These are phyloP conservation scores for Neofusicoccum umdonicola DNA, from an alignment of 2,329 filamentous ascomycete genomes.

Conservation along the genomic window DNA sequence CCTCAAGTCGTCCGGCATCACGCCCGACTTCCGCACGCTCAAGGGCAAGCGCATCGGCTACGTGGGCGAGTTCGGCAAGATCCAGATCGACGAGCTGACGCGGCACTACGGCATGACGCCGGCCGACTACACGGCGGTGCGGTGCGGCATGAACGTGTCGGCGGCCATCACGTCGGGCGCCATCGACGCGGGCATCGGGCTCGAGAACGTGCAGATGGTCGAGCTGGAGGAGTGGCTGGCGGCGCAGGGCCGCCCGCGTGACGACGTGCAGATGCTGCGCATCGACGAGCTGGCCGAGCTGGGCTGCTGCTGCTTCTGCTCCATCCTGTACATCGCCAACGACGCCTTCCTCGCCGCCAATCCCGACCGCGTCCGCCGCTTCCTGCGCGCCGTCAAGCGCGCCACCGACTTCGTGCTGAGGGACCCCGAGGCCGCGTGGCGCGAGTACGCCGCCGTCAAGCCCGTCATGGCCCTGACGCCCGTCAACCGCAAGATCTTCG, in stretches of 20 bases:
- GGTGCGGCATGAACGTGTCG: constrained; percentile 79
- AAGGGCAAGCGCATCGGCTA: constrained; percentile 77
- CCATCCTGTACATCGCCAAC: constrained; percentile 77
- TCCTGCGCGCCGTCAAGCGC: constrained; percentile 70
- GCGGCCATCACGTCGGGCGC: constrained; percentile 70
- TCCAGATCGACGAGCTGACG: constrained; percentile 79
- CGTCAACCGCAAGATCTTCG: constrained; percentile 76
- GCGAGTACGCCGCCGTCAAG: constrained; percentile 70
- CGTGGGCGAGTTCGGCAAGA: constrained; percentile 78
- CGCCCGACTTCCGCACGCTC: constrained; percentile 69
- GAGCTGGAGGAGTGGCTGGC: constrained; percentile 75
- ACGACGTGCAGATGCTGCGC: constrained; percentile 75
- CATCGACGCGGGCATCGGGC: constrained; percentile 73
- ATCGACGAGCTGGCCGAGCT: constrained; percentile 78
- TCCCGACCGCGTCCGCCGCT: constrained; percentile 63
- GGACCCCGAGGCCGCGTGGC: constrained; percentile 62
- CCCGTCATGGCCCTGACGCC: constrained; percentile 61
- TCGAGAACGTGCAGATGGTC: constrained; percentile 82
- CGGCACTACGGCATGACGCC: constrained; percentile 74
- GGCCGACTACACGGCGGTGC: constrained; percentile 70
- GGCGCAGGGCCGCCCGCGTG: constrained; percentile 58
- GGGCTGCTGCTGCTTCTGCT: constrained; percentile 82
- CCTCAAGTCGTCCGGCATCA: constrained; percentile 72
- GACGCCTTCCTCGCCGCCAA: constrained; percentile 66
- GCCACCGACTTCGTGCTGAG: constrained; percentile 71